A percentile compares a stretch with the other conserved stretches of the same genome.
Conservation (phyloP, 2,329 filamentous ascomycete species). For the Tolypocladium paradoxum region DNA sequence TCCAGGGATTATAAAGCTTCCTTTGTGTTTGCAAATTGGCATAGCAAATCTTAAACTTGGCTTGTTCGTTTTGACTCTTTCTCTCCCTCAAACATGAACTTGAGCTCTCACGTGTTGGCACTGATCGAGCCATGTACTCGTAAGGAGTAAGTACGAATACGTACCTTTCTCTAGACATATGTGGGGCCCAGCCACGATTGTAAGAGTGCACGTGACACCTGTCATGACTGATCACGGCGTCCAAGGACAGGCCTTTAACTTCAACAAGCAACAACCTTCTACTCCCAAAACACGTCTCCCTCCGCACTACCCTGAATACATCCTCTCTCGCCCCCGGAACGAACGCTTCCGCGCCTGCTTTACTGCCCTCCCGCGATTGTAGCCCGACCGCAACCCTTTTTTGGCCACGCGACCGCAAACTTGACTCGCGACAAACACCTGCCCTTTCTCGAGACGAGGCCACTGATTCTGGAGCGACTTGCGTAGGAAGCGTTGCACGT, state of each 20-base stretch:
- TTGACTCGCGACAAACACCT: background rate
- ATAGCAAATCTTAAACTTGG: background rate
- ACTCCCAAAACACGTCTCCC: background rate
- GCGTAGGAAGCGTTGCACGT: conserved; percentile 2
- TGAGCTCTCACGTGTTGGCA: background rate
- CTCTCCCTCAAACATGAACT: background rate
- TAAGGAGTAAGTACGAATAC: background rate
- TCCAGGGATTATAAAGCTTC: background rate
- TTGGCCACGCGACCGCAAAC: background rate
- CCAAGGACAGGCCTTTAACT: background rate
- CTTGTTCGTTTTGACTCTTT: background rate
- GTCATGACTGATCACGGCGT: background rate
- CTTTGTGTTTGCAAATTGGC: background rate
- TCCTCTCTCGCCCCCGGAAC: background rate
- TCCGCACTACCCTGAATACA: background rate
- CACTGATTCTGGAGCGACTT: background rate
- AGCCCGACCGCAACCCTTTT: background rate
- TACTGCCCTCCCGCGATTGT: background rate
- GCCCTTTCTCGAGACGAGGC: background rate
- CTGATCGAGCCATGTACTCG: background rate
- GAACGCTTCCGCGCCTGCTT: background rate
- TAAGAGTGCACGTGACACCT: background rate
- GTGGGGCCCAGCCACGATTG: background rate
- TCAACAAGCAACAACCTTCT: background rate
- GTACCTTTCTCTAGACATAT: background rate